phyloP scores from a whole-genome alignment of 805 yeast genomes.

The Candida orba region DNA sequence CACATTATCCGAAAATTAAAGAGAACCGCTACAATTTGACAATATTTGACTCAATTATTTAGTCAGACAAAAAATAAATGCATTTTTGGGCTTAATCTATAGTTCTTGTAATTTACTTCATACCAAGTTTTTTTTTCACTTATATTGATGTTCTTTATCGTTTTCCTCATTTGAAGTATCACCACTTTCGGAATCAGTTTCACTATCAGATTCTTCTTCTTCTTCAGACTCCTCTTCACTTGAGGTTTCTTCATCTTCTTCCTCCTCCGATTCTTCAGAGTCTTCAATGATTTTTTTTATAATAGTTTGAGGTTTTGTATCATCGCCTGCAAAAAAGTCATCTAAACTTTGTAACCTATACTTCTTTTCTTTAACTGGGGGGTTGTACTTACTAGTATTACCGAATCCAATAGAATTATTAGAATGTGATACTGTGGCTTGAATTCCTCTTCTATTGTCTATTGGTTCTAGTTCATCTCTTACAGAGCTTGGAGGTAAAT shows the following conservation, averaged over 20 bases:
- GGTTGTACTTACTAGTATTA: not conserved
- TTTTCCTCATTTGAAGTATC: not conserved
- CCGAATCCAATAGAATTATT: not conserved
- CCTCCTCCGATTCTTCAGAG: constrained; percentile 13
- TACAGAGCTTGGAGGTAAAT: constrained; percentile 26
- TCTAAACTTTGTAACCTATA: constrained; percentile 74
- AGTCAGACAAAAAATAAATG: not conserved
- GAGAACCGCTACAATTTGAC: constrained; percentile 15
- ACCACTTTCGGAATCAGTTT: not conserved
- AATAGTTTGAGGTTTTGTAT: constrained; percentile 17
- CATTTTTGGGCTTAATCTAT: too few relatives aligned
- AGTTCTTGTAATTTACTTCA: too few relatives aligned
- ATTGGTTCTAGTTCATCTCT: constrained; percentile 33
- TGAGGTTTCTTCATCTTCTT: constrained; percentile 12
- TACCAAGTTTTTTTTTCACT: too few relatives aligned
- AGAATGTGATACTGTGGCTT: not conserved
- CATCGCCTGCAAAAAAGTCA: constrained; percentile 62
- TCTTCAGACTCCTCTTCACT: constrained; percentile 23
- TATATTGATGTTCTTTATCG: too few relatives aligned
- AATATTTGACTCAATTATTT: constrained; percentile 18
- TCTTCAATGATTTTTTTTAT: constrained; percentile 15
- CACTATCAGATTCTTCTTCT: not conserved
- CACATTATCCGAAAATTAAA: constrained; percentile 66
- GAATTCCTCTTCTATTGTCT: constrained; percentile 30
- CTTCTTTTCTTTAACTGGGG: constrained; percentile 25